Evolutionary conservation across 2,329 filamentous ascomycete species (phyloP).

Genomic region (Plenodomus biglobosus): DNA sequence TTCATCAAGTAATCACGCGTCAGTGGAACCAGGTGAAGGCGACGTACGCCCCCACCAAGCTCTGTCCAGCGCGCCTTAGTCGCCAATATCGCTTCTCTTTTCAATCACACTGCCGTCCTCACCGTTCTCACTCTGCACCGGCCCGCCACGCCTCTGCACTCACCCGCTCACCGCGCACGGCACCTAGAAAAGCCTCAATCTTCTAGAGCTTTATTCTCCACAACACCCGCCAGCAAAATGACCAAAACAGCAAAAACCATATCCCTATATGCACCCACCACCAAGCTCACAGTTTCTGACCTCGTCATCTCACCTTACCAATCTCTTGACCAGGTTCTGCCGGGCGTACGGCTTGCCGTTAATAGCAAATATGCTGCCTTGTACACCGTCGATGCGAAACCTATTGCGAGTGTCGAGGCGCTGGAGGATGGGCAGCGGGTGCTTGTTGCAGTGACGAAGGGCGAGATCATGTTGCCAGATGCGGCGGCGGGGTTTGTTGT

Average conservation of each 20-base stretch:
- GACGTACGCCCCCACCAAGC: background rate
- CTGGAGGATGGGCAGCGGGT: constrained; percentile 14
- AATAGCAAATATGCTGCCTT: constrained; percentile 10
- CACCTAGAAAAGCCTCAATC: background rate
- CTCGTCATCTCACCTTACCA: constrained; percentile 14
- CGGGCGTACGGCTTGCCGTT: constrained; percentile 13
- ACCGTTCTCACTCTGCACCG: background rate
- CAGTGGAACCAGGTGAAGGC: background rate
- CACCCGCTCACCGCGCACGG: background rate
- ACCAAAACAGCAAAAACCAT: constrained; percentile 7
- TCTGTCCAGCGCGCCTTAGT: background rate
- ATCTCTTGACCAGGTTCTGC: constrained; percentile 11
- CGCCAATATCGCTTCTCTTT: background rate
- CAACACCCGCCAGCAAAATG: background rate
- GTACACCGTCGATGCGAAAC: constrained; percentile 12
- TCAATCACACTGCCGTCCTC: too few species aligned
- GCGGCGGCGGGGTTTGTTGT: constrained; percentile 2
- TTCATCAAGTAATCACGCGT: background rate
- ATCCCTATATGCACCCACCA: constrained; percentile 4
- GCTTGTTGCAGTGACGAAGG: constrained; percentile 3
- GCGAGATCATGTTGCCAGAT: constrained; percentile 12
- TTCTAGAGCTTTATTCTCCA: background rate
- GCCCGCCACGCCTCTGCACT: constrained; percentile 1
- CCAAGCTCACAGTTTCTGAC: constrained; percentile 2
- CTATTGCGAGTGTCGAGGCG: constrained; percentile 6